Base-by-base conservation (phyloP, 2,329 filamentous ascomycete species). In the Cytospora piceae region DNA sequence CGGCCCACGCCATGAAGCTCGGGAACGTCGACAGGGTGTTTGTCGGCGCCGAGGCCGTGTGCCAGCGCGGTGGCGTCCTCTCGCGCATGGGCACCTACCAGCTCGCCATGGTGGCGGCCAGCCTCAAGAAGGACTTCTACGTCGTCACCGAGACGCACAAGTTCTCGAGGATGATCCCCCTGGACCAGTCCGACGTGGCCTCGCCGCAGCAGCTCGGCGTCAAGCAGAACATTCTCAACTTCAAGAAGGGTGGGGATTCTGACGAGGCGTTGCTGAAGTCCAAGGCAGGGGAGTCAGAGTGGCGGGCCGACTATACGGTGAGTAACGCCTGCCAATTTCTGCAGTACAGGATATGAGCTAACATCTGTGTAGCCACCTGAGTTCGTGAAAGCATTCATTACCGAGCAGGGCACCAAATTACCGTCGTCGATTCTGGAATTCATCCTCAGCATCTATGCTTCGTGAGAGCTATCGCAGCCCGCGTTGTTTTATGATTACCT, bases 91-190 rank as follows among this genome's bases (percentile, higher is more conserved):
- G 94, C 61, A 88, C 86, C 2, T 94, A 92, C 71, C 93, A 97
- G 80, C 90, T 98, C 71, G 94, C 92, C 2, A 81, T 93, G 71
- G 81, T 97, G 61, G 93, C 94, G 6, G 89, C 89, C 72, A 85
- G 85, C 17, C 84, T 85, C 68, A 76, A 78, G 32, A 82, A 82
- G 54, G 87, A 89, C 49, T 92, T 98, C 71, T 97, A 96, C 73
- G 93, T 97, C 22, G 93, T 95, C 6, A 91, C 91, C 1, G 95
- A 99, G 81, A 96, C 92, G 72, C 95, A 99, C 82, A 99, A 99
- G 80, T 97, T 99, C 74, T 93, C 96, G 55, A 86, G 93, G 72
- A 84, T 95, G 63, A 95, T 94, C 72, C 92, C 94, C 1, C 80
- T 95, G 27, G 88, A 90, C 69, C 93, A 97, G 77, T 87, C 89